Percentiles rank a stretch among this genome's conserved stretches.
Evolutionary conservation across 306 rosid species (phyloP).

Genomic region (Boehmeria nivea): DNA sequence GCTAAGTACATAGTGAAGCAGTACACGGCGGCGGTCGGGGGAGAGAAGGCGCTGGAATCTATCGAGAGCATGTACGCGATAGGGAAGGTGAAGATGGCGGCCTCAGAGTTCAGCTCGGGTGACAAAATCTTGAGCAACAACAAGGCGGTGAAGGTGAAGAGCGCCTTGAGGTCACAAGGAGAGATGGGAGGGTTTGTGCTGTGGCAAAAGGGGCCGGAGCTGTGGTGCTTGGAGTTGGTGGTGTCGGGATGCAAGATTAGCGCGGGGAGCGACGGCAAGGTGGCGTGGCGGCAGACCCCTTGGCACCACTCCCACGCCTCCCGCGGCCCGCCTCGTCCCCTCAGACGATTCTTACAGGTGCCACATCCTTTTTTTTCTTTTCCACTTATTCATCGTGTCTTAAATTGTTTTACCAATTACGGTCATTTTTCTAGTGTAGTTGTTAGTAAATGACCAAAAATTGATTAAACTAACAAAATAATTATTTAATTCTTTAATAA

Average conservation of each 20-base stretch:
- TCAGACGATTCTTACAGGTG: conserved; percentile 83
- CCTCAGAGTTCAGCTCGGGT: conserved; percentile 60
- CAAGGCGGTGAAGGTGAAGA: conserved; percentile 48
- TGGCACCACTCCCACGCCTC: conserved; percentile 99
- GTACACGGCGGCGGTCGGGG: conserved; percentile 85
- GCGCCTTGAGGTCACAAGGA: conserved; percentile 28
- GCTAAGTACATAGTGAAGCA: conserved; percentile 87
- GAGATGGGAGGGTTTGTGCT: conserved; percentile 90
- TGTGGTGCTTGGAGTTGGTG: conserved; percentile 87
- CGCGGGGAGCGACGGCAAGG: conserved; percentile 88
- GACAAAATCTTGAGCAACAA: conserved; percentile 36
- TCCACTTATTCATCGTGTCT: neutral
- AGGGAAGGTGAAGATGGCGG: conserved; percentile 84
- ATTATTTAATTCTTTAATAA: no score
- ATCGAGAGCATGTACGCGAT: conserved; percentile 89
- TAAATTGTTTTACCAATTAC: neutral
- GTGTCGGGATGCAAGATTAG: conserved; percentile 79
- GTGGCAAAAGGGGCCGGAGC: conserved; percentile 82
- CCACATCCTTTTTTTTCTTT: no score
- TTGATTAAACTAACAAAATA: no score
- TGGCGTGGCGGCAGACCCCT: conserved; percentile 96
- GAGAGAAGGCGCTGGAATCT: conserved; percentile 58
- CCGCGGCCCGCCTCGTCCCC: conserved; percentile 91
- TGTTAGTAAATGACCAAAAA: no score
- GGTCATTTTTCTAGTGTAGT: no score